These are phyloP conservation scores for Psidium guajava DNA, from an alignment of 345 rosid species.

Conservation along the genomic window DNA sequence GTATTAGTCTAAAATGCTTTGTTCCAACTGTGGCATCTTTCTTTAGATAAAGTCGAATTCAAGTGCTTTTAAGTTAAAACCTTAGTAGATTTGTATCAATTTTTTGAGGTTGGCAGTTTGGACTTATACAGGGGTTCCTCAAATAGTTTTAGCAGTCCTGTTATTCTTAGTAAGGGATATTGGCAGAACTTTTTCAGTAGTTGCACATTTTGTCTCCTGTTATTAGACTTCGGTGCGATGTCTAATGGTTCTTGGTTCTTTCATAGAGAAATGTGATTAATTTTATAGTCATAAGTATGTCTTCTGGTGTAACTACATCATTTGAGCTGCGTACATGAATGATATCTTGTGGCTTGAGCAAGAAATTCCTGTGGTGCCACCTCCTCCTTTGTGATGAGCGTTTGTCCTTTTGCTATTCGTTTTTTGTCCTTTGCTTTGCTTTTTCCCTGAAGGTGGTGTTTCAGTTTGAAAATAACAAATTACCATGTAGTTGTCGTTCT, in stretches of 20 bases:
- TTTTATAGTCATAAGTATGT: not conserved
- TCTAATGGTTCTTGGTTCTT: not conserved
- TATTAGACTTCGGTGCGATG: not conserved
- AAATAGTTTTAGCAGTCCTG: not conserved
- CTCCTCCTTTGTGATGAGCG: not conserved
- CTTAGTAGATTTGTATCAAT: not conserved
- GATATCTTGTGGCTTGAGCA: not conserved
- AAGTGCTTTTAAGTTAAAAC: not conserved
- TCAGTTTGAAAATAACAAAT: not conserved
- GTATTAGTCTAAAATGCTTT: slow-evolving; percentile 21
- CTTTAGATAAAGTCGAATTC: not conserved
- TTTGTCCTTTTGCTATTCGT: not conserved
- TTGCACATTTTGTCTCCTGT: not conserved
- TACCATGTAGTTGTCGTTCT: not conserved
- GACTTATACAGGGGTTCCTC: not conserved
- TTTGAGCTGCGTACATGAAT: not conserved
- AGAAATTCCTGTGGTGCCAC: not conserved
- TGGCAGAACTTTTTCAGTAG: not conserved
- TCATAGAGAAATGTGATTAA: not conserved
- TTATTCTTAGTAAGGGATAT: not conserved
- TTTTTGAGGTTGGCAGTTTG: not conserved
- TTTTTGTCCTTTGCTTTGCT: not conserved
- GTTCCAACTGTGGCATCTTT: not conserved
- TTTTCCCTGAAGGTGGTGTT: not conserved
- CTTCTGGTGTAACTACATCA: not conserved